phyloP scores from a whole-genome alignment of 176 grass and related monocot species.

The Elaeis guineensis region DNA sequence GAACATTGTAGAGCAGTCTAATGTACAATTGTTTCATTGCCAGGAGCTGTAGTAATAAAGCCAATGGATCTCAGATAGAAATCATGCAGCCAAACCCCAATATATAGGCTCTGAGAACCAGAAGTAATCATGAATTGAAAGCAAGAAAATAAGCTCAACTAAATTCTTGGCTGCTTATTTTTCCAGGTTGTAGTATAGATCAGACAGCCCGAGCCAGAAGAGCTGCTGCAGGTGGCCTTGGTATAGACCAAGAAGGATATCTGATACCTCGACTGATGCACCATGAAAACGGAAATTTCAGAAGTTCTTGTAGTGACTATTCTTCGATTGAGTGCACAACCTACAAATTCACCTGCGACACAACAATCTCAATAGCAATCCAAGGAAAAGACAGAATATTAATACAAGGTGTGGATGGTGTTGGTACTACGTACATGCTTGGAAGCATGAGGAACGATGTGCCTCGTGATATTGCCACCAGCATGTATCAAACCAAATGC shows the following conservation, averaged over 20 bases:
- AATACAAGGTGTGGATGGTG: not conserved
- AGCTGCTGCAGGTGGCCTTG: not conserved
- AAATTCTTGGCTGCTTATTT: constrained; percentile 14
- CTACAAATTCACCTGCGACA: constrained; percentile 67
- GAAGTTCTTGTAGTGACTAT: constrained; percentile 43
- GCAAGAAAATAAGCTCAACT: too few species aligned
- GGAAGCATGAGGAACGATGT: not conserved
- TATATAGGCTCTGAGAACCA: too few species aligned
- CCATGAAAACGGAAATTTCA: constrained; percentile 71
- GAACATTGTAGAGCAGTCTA: too few species aligned
- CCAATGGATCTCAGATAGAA: too few species aligned
- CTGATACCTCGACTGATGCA: constrained; percentile 42
- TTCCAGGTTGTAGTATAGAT: constrained; percentile 22
- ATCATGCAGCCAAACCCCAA: too few species aligned
- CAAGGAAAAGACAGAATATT: not conserved
- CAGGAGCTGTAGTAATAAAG: too few species aligned
- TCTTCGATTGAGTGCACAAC: constrained; percentile 68
- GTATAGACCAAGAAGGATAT: constrained; percentile 54
- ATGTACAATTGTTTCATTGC: too few species aligned
- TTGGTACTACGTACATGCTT: not conserved
- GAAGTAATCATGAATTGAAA: too few species aligned
- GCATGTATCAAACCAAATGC: too few species aligned
- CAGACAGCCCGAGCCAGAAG: constrained; percentile 49
- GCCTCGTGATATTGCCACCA: too few species aligned
- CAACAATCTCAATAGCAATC: not conserved